Percentiles rank a stretch among this genome's conserved stretches.
Evolutionary conservation across 345 rosid species (phyloP).

Genomic region (Punica granatum): DNA sequence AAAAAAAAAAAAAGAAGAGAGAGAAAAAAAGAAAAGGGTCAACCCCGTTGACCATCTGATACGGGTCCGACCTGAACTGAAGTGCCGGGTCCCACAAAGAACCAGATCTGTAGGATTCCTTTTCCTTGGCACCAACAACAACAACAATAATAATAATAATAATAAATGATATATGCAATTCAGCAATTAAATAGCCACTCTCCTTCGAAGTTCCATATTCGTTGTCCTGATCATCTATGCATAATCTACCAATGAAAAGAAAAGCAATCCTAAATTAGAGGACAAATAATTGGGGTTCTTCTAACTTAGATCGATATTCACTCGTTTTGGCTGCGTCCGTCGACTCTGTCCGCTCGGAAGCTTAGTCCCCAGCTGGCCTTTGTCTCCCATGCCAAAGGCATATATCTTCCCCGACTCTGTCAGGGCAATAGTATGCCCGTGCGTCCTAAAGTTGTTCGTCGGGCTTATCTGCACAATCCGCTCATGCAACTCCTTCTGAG

Average conservation of each 20-base stretch:
- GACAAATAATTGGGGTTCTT: background rate
- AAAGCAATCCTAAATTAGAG: background rate
- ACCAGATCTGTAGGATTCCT: no score
- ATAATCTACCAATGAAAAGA: background rate
- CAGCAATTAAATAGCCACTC: background rate
- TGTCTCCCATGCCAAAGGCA: slow-evolving; percentile 87
- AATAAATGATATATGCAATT: no score
- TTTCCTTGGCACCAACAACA: no score
- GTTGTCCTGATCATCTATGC: background rate
- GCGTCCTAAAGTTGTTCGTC: slow-evolving; percentile 62
- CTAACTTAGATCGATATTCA: slow-evolving; percentile 58
- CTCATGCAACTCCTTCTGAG: slow-evolving; percentile 63
- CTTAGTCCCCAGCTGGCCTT: slow-evolving; percentile 79
- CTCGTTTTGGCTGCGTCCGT: slow-evolving; percentile 59
- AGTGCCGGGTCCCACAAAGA: no score
- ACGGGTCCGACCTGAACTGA: no score
- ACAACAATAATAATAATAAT: no score
- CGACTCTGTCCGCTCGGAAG: slow-evolving; percentile 50
- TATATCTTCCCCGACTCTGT: slow-evolving; percentile 72
- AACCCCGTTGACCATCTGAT: no score
- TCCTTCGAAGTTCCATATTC: background rate
- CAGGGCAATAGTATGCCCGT: slow-evolving; percentile 79
- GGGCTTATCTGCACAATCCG: slow-evolving; percentile 77
- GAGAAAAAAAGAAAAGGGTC: no score
- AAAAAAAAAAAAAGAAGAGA: no score